phyloP scores from a whole-genome alignment of 148 eudicot genomes.

The Silene latifolia region DNA sequence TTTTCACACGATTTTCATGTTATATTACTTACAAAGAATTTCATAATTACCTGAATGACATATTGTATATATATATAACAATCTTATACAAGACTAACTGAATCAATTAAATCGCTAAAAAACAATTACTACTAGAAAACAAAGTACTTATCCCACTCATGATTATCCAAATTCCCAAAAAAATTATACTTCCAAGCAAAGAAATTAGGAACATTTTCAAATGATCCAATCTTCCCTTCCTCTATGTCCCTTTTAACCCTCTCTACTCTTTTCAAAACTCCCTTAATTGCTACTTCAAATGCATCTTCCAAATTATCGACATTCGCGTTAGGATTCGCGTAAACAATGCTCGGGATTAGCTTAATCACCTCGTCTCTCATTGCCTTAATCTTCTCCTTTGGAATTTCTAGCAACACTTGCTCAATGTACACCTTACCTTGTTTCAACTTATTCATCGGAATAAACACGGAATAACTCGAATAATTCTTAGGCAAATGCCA shows the following conservation, averaged over 20 bases:
- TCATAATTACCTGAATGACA: too few relatives aligned
- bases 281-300: conserved; percentile 56
- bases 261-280: conserved; percentile 41
- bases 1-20: too few relatives aligned
- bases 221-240: conserved; percentile 28
- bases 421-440: conserved; percentile 36
- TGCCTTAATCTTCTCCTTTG: conserved; percentile 18
- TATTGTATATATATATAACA: not conserved
- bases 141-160: conserved; percentile 67
- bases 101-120: not conserved
- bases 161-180: conserved; percentile 39
- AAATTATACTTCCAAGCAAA: conserved; percentile 52
- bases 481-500: conserved; percentile 72
- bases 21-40: too few relatives aligned
- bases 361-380: conserved; percentile 65
- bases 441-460: conserved; percentile 43
- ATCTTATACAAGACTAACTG: not conserved
- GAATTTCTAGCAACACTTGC: conserved; percentile 28
- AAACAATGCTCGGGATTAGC: conserved; percentile 53
- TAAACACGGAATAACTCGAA: conserved; percentile 46
- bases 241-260: conserved; percentile 25
- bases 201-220: conserved; percentile 34
- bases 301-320: conserved; percentile 50
- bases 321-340: conserved; percentile 51
- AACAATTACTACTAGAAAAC: not conserved